These are phyloP conservation scores for Eucalyptus urophylla DNA, from an alignment of 345 rosid species.

Conservation along the genomic window DNA sequence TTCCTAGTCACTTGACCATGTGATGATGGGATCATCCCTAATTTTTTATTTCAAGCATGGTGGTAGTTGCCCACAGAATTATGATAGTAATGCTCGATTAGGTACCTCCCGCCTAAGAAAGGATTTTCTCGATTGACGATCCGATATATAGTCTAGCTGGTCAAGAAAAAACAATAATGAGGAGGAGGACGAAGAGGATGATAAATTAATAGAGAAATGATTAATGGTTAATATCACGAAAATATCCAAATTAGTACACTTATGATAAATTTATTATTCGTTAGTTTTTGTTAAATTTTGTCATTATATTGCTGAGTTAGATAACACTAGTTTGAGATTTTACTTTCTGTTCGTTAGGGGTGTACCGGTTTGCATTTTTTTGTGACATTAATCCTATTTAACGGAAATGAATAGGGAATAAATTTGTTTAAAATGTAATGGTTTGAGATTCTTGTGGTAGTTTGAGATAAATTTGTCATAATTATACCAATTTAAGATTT, in stretches of 20 bases:
- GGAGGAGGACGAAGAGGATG: accelerated
- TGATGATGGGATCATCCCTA: neutral
- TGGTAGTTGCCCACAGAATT: neutral
- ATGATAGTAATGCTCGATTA: neutral
- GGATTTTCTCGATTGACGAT: neutral
- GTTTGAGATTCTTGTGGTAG: no score
- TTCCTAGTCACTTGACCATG: neutral
- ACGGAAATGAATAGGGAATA: accelerated
- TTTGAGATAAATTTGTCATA: no score
- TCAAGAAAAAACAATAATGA: neutral
- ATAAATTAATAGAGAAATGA: neutral
- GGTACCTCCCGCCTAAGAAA: neutral
- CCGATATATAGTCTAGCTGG: neutral
- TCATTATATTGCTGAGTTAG: no score
- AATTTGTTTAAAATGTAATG: no score
- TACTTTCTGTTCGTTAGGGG: accelerated
- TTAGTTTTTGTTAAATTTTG: no score
- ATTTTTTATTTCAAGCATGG: neutral
- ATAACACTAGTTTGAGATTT: no score
- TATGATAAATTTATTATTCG: no score
- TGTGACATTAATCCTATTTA: no score
- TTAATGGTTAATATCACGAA: accelerated
- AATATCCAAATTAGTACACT: accelerated
- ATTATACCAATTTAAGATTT: no score
- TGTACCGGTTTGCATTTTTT: accelerated